Percentiles rank a stretch among this genome's conserved stretches.
phyloP scores from a whole-genome alignment of 768 basidiomycete species.

The Paxillus ammoniavirescens region DNA sequence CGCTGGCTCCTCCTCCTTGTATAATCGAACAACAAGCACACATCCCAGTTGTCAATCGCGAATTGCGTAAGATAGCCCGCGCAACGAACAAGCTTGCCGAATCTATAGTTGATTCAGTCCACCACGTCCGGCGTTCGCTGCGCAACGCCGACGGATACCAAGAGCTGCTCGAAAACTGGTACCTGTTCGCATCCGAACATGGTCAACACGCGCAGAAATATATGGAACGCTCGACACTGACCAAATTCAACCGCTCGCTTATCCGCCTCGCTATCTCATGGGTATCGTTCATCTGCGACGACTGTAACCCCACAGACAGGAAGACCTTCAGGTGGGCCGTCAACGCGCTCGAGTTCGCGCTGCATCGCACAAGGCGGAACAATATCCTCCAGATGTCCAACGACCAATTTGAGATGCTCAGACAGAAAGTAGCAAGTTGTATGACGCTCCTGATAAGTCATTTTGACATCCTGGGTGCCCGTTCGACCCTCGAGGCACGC shows the following conservation, averaged over 20 bases:
- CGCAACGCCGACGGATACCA: slow-evolving; percentile 63
- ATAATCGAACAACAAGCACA: slow-evolving; percentile 86
- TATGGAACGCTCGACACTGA: slow-evolving; percentile 71
- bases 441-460: slow-evolving; percentile 97
- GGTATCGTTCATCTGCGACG: slow-evolving; percentile 98
- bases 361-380: slow-evolving; percentile 82
- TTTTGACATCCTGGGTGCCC: slow-evolving; percentile 96
- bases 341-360: slow-evolving; percentile 89
- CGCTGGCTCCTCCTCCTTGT: slow-evolving; percentile 45
- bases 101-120: slow-evolving; percentile 89
- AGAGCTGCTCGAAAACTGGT: slow-evolving; percentile 93
- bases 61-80: slow-evolving; percentile 86
- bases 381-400: slow-evolving; percentile 86
- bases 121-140: slow-evolving; percentile 75
- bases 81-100: slow-evolving; percentile 89
- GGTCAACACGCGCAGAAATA: slow-evolving; percentile 86
- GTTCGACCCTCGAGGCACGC: slow-evolving; percentile 83
- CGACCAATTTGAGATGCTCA: slow-evolving; percentile 86
- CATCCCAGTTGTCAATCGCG: slow-evolving; percentile 83
- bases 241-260: slow-evolving; percentile 79
- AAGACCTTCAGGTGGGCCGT: slow-evolving; percentile 99
- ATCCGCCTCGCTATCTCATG: slow-evolving; percentile 93
- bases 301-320: slow-evolving; percentile 93
- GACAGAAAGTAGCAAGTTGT: slow-evolving; percentile 90
- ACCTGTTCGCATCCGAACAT: slow-evolving; percentile 93